Evolutionary conservation across 1,284 basidiomycete species (phyloP).

Genomic region (Grifola frondosa): DNA sequence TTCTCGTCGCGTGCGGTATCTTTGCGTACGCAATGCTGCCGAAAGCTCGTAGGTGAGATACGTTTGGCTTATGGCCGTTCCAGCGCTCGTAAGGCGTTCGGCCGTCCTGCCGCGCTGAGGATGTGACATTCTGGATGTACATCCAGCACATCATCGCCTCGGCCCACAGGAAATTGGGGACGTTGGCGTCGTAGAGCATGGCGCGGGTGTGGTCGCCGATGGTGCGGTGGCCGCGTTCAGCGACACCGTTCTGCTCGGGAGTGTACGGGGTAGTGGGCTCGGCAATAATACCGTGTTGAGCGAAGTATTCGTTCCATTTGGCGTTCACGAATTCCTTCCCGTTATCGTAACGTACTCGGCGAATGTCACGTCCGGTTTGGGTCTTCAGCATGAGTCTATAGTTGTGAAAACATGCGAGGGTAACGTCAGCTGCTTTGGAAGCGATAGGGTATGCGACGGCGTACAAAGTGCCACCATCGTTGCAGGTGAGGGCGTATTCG

Average conservation of each 20-base stretch:
- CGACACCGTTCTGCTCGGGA: conserved; percentile 31
- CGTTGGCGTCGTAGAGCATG: conserved; percentile 17
- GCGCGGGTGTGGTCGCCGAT: conserved; percentile 10
- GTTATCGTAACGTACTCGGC: too few species aligned
- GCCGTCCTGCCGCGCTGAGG: conserved; percentile 6
- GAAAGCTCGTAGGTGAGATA: conserved; percentile 11
- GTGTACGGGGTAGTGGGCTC: conserved; percentile 19
- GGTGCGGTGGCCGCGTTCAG: conserved; percentile 32
- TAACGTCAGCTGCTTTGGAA: too few species aligned
- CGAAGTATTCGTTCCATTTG: too few species aligned
- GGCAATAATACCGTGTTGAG: conserved; percentile 10
- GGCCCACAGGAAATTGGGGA: conserved; percentile 29
- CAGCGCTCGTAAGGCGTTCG: conserved; percentile 17
- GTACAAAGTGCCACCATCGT: too few species aligned
- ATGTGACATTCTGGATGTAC: conserved; percentile 26
- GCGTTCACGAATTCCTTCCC: too few species aligned
- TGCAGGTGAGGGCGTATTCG: too few species aligned
- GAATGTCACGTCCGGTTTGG: too few species aligned
- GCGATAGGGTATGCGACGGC: too few species aligned
- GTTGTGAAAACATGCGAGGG: too few species aligned
- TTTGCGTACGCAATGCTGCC: conserved; percentile 10
- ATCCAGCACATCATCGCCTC: conserved; percentile 21
- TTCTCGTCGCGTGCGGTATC: neutral
- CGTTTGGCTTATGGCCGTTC: conserved; percentile 16
- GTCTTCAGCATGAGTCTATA: too few species aligned